Evolutionary conservation across 1,284 basidiomycete genomes (phyloP).

Genomic region (Leucocoprinus gongylophorus): DNA sequence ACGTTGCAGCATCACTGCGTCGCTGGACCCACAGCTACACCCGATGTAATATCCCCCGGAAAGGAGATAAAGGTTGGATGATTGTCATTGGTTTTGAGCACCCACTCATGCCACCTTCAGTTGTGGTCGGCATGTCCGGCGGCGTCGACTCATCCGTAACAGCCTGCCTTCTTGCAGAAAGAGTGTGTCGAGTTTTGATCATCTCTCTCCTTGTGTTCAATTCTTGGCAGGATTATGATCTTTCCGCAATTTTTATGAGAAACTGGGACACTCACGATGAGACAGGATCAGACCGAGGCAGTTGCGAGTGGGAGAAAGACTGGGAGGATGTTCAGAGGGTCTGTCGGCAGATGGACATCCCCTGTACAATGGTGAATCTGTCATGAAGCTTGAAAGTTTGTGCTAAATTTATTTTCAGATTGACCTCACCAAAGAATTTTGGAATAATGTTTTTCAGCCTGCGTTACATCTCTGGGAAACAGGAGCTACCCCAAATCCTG

Average conservation of each 20-base stretch:
- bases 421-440: slow-evolving; percentile 82
- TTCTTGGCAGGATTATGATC: slow-evolving; percentile 57
- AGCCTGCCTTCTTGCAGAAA: slow-evolving; percentile 64
- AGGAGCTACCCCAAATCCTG: slow-evolving; percentile 88
- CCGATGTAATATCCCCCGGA: slow-evolving; percentile 26
- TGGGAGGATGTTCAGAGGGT: slow-evolving; percentile 87
- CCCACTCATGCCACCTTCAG: slow-evolving; percentile 32
- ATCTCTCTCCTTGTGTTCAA: not conserved
- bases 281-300: slow-evolving; percentile 59
- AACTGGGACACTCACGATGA: slow-evolving; percentile 87
- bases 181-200: slow-evolving; percentile 35
- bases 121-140: slow-evolving; percentile 91
- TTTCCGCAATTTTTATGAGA: slow-evolving; percentile 90
- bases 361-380: slow-evolving; percentile 52
- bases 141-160: slow-evolving; percentile 93
- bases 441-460: slow-evolving; percentile 85
- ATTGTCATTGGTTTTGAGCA: not conserved
- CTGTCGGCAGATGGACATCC: slow-evolving; percentile 61
- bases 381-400: slow-evolving; percentile 12
- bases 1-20: slow-evolving; percentile 11
- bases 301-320: slow-evolving; percentile 91
- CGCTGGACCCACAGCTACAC: slow-evolving; percentile 8
- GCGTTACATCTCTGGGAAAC: slow-evolving; percentile 68
- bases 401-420: slow-evolving; percentile 38
- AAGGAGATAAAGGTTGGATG: slow-evolving; percentile 47